These are phyloP conservation scores for Polyrhizophydium stewartii DNA, from an alignment of 371 early-diverging fungal species.

Conservation along the genomic window DNA sequence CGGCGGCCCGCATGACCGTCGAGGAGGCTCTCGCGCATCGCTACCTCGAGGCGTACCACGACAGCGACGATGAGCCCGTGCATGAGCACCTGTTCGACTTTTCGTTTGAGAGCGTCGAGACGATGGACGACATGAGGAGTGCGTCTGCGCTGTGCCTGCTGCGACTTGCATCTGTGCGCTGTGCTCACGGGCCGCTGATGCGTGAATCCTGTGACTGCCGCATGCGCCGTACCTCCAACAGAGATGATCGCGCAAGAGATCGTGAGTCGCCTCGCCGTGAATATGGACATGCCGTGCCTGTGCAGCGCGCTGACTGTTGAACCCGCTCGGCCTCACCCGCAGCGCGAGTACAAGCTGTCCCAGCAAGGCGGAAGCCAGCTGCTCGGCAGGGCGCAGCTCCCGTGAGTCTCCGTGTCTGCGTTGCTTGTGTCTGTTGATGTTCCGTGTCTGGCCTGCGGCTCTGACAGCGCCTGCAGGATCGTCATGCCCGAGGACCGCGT, in stretches of 20 bases:
- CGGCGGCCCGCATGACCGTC: slow-evolving; percentile 84
- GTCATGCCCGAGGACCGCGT: slow-evolving; percentile 11
- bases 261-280: background rate
- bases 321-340: too few species aligned
- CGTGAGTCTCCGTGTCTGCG: background rate
- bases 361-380: too few species aligned
- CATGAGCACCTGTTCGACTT: slow-evolving; percentile 71
- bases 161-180: background rate
- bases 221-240: background rate
- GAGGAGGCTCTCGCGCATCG: slow-evolving; percentile 82
- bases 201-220: too few species aligned
- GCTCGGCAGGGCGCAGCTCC: too few species aligned
- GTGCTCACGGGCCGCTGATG: background rate
- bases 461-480: background rate
- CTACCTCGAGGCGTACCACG: slow-evolving; percentile 90
- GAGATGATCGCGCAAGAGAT: background rate
- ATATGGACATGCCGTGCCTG: too few species aligned
- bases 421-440: background rate
- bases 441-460: background rate
- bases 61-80: slow-evolving; percentile 78
- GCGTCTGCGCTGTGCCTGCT: slow-evolving; percentile 14
- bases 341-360: background rate
- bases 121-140: slow-evolving; percentile 86
- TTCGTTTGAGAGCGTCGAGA: slow-evolving; percentile 83
- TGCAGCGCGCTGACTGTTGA: background rate